phyloP scores from a whole-genome alignment of 257 asterid genomes.

The Paulownia fortunei region DNA sequence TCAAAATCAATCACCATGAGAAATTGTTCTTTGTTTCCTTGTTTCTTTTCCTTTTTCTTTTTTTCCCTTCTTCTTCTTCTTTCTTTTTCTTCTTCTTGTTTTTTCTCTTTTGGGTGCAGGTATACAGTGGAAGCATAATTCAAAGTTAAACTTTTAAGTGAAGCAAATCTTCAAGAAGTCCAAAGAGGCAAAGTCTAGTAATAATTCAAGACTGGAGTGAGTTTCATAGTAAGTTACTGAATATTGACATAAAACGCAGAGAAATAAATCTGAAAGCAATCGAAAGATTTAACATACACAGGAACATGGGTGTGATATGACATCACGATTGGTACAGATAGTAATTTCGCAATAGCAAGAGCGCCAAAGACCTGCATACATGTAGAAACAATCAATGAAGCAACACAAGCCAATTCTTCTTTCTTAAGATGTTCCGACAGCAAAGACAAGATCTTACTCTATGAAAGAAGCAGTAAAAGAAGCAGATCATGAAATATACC shows the following conservation, averaged over 20 bases:
- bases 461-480: neutral
- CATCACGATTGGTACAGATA: slow-evolving; percentile 90
- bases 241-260: neutral
- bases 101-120: too few species aligned
- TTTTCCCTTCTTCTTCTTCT: too few species aligned
- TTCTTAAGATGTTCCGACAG: slow-evolving; percentile 4
- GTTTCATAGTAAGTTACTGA: neutral
- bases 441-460: slow-evolving; percentile 7
- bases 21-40: too few species aligned
- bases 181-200: neutral
- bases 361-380: slow-evolving; percentile 89
- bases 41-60: too few species aligned
- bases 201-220: too few species aligned
- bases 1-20: neutral
- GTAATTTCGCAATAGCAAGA: slow-evolving; percentile 82
- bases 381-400: neutral
- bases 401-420: neutral
- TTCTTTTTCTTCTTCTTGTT: too few species aligned
- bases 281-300: slow-evolving; percentile 60
- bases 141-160: too few species aligned
- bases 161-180: too few species aligned
- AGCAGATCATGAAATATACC: slow-evolving; percentile 50
- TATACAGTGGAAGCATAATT: too few species aligned
- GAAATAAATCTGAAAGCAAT: neutral
- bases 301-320: slow-evolving; percentile 99